Base-by-base conservation (phyloP, 2,329 filamentous ascomycete species). In the Pestalotiopsis sp. region DNA sequence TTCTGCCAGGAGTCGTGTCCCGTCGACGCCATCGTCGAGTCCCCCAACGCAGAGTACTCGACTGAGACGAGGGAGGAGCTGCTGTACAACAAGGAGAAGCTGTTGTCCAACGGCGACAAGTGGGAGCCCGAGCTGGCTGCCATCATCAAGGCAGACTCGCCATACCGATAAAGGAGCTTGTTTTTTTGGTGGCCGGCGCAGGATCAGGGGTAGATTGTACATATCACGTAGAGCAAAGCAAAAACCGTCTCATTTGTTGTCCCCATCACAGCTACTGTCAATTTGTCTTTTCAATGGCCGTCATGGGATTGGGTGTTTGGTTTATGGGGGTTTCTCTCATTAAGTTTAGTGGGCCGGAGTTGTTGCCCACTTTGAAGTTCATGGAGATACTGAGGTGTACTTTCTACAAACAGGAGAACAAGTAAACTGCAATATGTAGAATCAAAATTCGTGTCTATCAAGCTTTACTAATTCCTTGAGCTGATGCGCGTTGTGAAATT, bases 1-100 rank as follows among this genome's bases (percentile, higher is more conserved):
- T 97, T 97, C 86, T 98, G 96, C 89, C 95, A 98, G 86, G 96
- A 99, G 87, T 97, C 93, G 73, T 99, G 96, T 85, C 96, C 96
- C 59, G 96, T 99, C 67, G 96, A 99, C 83, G 96, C 96, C 70
- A 99, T 89, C 74, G 88, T 90, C 68, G 88, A 90, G 81, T 87
- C 85, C 63, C 88, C 88, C 73, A 90, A 90, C 75, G 87, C 87
- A 75, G 88, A 90, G 79, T 90, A 90, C 75, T 84, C 87, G 57
- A 90, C 88, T 52, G 88, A 89, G 83, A 90, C 88, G 72, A 90
- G 95, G 80, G 95, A 99, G 83, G 95, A 98, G 86, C 84, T 98
- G 77, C 83, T 98, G 76, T 98, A 98, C 87, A 98, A 98, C 86
- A 98, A 98, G 89, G 89, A 97, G 86, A 97, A 97, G 84, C 84